These are phyloP conservation scores for Trichoderma sp. DNA, from an alignment of 2,329 filamentous ascomycete genomes.

Conservation along the genomic window DNA sequence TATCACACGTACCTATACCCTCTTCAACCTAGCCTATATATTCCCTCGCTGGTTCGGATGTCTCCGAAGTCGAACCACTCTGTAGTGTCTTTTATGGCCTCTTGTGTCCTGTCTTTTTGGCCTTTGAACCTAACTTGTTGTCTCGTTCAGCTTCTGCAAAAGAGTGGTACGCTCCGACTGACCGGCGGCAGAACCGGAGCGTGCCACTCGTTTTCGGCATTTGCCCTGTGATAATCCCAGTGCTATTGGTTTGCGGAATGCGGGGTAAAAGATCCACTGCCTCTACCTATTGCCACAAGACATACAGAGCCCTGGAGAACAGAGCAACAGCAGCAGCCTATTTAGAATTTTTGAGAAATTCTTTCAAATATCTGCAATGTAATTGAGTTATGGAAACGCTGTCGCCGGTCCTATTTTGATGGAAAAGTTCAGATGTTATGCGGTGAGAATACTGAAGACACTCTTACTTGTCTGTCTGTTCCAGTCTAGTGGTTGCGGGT, in stretches of 20 bases:
- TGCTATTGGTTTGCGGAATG: neutral
- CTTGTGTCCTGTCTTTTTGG: too few relatives aligned
- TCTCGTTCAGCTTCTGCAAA: neutral
- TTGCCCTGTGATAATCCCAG: neutral
- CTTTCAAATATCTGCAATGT: neutral
- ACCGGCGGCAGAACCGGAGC: neutral
- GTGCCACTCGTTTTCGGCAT: neutral
- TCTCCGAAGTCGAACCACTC: neutral
- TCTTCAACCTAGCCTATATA: neutral
- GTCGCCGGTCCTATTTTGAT: too few relatives aligned
- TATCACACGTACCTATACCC: neutral
- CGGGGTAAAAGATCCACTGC: neutral
- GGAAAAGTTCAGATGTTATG: neutral
- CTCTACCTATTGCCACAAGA: neutral
- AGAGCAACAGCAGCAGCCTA: neutral
- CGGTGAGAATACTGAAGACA: neutral
- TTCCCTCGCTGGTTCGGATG: neutral
- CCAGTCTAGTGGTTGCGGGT: neutral
- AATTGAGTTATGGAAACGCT: neutral
- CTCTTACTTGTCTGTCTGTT: neutral
- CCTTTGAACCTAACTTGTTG: neutral
- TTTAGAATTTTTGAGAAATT: neutral
- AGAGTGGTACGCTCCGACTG: neutral
- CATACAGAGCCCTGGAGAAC: neutral
- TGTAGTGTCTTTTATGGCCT: neutral